These are phyloP conservation scores for Fusarium haematococcum DNA, from an alignment of 2,329 filamentous ascomycete species.

Conservation along the genomic window DNA sequence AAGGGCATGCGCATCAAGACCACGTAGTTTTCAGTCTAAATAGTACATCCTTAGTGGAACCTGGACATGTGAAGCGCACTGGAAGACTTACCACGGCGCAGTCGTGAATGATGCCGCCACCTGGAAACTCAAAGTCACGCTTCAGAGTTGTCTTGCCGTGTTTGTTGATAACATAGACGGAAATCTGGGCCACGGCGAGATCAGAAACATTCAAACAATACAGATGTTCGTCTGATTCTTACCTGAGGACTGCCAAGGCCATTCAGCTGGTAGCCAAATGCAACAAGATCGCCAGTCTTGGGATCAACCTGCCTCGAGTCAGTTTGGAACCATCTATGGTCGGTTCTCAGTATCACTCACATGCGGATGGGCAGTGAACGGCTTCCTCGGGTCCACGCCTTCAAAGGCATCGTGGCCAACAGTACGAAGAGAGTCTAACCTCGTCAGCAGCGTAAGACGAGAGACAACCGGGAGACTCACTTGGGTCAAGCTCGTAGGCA, in stretches of 20 bases:
- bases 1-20: background rate
- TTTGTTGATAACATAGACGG: background rate
- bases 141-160: background rate
- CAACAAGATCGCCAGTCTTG: background rate
- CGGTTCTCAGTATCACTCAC: background rate
- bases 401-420: background rate
- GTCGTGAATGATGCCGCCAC: background rate
- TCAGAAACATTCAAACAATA: background rate
- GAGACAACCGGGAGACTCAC: background rate
- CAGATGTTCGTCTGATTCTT: background rate
- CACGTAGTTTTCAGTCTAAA: background rate
- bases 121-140: background rate
- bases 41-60: background rate
- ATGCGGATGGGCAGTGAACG: background rate
- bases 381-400: background rate
- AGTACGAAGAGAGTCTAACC: background rate
- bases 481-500: background rate
- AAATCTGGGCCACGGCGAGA: background rate
- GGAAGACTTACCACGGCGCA: background rate
- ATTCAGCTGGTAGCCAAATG: background rate
- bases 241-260: background rate
- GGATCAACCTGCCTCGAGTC: background rate
- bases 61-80: background rate
- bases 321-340: background rate
- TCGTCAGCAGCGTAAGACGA: background rate